phyloP scores from a whole-genome alignment of 176 grass and related monocot species.

The Zizania latifolia region DNA sequence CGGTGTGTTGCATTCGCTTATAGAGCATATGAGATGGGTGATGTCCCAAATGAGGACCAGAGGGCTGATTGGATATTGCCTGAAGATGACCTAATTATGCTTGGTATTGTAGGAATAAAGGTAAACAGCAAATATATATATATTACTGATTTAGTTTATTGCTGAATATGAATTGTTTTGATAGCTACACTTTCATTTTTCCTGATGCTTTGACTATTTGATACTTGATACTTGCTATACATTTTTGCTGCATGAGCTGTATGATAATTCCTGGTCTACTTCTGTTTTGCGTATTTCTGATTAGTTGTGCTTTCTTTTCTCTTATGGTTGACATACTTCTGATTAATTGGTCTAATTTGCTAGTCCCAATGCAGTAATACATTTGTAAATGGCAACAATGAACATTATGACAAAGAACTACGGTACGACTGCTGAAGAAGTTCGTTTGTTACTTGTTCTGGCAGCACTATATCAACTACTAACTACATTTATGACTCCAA shows the following conservation, averaged over 20 bases:
- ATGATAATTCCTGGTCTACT: background rate
- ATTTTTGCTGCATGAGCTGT: background rate
- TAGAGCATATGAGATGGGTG: slow-evolving; percentile 45
- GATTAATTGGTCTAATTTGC: background rate
- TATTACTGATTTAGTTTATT: background rate
- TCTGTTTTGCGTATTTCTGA: background rate
- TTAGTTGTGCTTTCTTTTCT: background rate
- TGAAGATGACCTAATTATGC: slow-evolving; percentile 69
- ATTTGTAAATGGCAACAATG: background rate
- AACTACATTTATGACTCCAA: background rate
- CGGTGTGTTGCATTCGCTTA: slow-evolving; percentile 89
- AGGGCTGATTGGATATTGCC: slow-evolving; percentile 71
- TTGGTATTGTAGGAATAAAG: slow-evolving; percentile 91
- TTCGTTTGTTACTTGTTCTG: background rate
- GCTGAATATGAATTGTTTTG: background rate
- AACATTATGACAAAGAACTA: background rate
- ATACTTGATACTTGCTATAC: no score
- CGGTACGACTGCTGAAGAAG: background rate
- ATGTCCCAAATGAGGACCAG: slow-evolving; percentile 73
- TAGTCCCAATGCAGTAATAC: background rate
- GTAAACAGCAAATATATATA: slow-evolving; percentile 23
- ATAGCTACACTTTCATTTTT: background rate
- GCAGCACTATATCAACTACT: background rate
- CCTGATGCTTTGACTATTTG: no score
- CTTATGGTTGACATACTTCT: background rate